Evolutionary conservation across 768 basidiomycete species (phyloP).

Genomic region (Amanita muscaria): DNA sequence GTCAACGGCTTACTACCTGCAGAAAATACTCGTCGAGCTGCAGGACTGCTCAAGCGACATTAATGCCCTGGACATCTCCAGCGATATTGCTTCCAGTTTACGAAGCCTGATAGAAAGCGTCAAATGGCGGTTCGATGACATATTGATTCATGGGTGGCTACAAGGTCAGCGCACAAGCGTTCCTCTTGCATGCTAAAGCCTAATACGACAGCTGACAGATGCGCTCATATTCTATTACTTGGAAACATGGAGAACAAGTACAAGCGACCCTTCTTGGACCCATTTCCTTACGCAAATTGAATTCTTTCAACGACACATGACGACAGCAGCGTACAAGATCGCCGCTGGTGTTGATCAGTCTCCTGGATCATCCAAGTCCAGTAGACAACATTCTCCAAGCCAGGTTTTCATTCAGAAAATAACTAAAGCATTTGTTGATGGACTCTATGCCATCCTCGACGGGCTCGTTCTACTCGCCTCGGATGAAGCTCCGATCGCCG

Average conservation of each 20-base stretch:
- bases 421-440: slow-evolving; percentile 78
- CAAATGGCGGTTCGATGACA: slow-evolving; percentile 83
- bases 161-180: slow-evolving; percentile 45
- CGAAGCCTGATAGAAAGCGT: slow-evolving; percentile 71
- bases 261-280: slow-evolving; percentile 56
- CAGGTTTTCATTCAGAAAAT: slow-evolving; percentile 64
- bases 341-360: slow-evolving; percentile 65
- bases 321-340: slow-evolving; percentile 68
- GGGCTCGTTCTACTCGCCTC: slow-evolving; percentile 76
- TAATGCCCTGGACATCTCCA: slow-evolving; percentile 67
- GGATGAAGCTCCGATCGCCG: slow-evolving; percentile 48
- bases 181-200: background rate
- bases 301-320: slow-evolving; percentile 70
- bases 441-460: slow-evolving; percentile 77
- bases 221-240: slow-evolving; percentile 73
- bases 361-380: slow-evolving; percentile 37
- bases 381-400: slow-evolving; percentile 53
- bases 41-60: slow-evolving; percentile 82
- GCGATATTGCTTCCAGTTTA: slow-evolving; percentile 60
- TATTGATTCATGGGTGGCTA: slow-evolving; percentile 71
- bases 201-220: slow-evolving; percentile 38
- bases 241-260: slow-evolving; percentile 75
- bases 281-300: slow-evolving; percentile 72
- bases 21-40: slow-evolving; percentile 75
- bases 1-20: slow-evolving; percentile 73